phyloP scores from a whole-genome alignment of 768 basidiomycete species.

The Podaxis sp. region DNA sequence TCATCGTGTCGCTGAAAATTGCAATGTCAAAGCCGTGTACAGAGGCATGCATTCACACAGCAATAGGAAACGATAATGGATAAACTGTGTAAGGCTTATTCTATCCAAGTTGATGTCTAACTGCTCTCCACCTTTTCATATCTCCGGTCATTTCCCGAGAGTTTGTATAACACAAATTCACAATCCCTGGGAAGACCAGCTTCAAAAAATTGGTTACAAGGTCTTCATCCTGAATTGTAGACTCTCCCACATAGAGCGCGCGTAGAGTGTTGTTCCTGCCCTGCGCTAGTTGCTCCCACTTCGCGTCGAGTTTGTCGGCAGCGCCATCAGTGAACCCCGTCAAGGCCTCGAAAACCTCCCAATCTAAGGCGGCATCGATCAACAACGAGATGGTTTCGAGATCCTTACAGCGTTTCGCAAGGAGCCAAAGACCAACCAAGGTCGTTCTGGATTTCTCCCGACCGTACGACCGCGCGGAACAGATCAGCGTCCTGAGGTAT shows the following conservation, averaged over 20 bases:
- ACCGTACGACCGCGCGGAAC: not conserved
- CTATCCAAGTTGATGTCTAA: not conserved
- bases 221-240: not conserved
- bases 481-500: not conserved
- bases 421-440: conserved; percentile 7
- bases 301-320: not conserved
- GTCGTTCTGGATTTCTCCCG: conserved; percentile 6
- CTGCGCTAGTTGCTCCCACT: not conserved
- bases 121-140: conserved; percentile 3
- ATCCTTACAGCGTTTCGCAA: conserved; percentile 1
- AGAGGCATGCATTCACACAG: not conserved
- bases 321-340: not conserved
- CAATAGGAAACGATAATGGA: not conserved
- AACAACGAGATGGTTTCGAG: not conserved
- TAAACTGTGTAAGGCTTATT: not conserved
- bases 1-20: too few species aligned
- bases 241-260: conserved; percentile 2
- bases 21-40: not conserved
- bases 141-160: not conserved
- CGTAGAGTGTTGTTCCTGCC: not conserved
- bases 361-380: conserved; percentile 4
- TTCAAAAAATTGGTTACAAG: not conserved
- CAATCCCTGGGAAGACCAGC: not conserved
- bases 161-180: not conserved
- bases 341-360: not conserved